Conservation (phyloP, 768 basidiomycete species). For the Cystofilobasidium capitatum region DNA sequence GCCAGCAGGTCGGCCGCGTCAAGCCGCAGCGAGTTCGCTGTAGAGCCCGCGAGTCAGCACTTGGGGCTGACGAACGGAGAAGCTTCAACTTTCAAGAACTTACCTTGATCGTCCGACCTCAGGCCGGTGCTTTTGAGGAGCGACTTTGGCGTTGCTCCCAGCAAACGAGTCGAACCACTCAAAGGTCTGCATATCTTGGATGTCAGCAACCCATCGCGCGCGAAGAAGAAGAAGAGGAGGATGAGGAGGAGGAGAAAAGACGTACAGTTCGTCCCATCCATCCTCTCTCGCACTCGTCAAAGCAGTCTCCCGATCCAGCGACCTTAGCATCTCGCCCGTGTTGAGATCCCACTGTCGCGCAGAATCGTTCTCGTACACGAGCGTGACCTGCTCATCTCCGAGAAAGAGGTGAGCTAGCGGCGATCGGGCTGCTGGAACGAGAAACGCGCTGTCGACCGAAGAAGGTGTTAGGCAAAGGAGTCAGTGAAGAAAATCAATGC, state of each 20-base stretch:
- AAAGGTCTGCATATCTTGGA: neutral
- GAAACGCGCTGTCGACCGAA: conserved; percentile 50
- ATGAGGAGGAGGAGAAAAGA: neutral
- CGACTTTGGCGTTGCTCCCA: too few relatives aligned
- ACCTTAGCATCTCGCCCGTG: conserved; percentile 73
- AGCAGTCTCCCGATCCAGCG: conserved; percentile 65
- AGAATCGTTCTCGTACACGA: conserved; percentile 64
- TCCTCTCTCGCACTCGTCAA: conserved; percentile 56
- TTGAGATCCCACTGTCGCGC: conserved; percentile 80
- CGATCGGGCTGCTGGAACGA: conserved; percentile 71
- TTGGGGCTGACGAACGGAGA: too few relatives aligned
- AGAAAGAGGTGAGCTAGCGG: conserved; percentile 57
- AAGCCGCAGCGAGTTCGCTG: conserved; percentile 8
- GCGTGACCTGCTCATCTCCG: conserved; percentile 57
- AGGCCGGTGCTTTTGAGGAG: too few relatives aligned
- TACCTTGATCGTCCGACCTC: too few relatives aligned
- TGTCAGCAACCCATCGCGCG: neutral
- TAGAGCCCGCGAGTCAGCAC: neutral
- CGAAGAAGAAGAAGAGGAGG: neutral
- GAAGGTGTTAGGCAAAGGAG: neutral
- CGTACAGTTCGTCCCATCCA: conserved; percentile 67
- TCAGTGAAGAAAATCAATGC: neutral
- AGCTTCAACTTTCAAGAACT: too few relatives aligned
- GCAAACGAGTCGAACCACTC: neutral
- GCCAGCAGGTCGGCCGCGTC: conserved; percentile 13